Evolutionary conservation across 495 filamentous ascomycete species (phyloP).

Genomic region (Xylaria castorea): DNA sequence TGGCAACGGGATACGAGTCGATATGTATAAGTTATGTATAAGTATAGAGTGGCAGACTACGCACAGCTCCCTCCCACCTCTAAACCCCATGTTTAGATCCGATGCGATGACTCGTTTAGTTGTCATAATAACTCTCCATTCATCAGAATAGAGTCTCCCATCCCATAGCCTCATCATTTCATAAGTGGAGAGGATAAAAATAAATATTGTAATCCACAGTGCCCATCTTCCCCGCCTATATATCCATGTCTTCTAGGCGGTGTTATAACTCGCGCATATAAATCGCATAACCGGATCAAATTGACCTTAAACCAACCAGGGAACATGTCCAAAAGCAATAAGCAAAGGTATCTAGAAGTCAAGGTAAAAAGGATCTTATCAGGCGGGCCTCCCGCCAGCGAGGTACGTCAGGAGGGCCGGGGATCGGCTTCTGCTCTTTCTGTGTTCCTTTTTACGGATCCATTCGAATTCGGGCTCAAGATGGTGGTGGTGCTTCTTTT

Average conservation of each 20-base stretch:
- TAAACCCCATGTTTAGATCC: neutral
- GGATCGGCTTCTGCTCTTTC: conserved; percentile 51
- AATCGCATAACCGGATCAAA: neutral
- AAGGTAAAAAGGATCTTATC: neutral
- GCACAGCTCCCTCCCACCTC: conserved; percentile 10
- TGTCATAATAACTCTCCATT: neutral
- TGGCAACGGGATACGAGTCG: conserved; percentile 49
- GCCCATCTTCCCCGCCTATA: neutral
- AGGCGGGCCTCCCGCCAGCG: conserved; percentile 51
- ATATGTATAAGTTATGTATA: conserved; percentile 5
- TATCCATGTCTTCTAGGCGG: neutral
- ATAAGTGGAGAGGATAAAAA: conserved; percentile 22
- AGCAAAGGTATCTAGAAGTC: conserved; percentile 7
- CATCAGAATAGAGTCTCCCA: conserved; percentile 11
- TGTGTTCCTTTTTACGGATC: conserved; percentile 68
- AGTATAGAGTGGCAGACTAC: conserved; percentile 16
- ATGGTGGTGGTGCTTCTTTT: conserved; percentile 60
- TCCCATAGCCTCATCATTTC: conserved; percentile 19
- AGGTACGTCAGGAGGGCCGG: conserved; percentile 54
- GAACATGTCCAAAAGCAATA: neutral
- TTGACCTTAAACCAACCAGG: neutral
- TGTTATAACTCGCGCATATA: neutral
- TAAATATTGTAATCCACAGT: neutral
- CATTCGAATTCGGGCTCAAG: conserved; percentile 57
- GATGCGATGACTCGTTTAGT: conserved; percentile 4